Conservation (phyloP, 2,329 filamentous ascomycete genomes). For the Aspergillus persii region DNA sequence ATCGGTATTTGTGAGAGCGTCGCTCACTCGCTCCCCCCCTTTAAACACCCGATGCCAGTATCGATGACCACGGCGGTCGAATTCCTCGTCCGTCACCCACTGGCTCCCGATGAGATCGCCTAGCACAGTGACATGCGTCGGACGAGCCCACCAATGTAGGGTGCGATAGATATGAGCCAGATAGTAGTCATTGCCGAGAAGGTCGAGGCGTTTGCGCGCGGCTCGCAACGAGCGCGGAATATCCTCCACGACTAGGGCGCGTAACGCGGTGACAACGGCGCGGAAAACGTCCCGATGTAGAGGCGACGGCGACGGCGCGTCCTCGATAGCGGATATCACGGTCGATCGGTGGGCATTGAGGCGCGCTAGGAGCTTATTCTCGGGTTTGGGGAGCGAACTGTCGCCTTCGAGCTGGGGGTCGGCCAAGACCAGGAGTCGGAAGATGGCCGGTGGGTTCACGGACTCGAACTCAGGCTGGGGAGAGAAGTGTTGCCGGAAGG, state of each 20-base stretch:
- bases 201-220: constrained; percentile 75
- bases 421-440: constrained; percentile 81
- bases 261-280: constrained; percentile 22
- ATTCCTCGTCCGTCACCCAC: constrained; percentile 87
- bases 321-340: constrained; percentile 15
- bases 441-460: constrained; percentile 58
- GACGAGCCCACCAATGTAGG: constrained; percentile 76
- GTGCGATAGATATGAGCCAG: constrained; percentile 88
- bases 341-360: constrained; percentile 38
- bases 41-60: constrained; percentile 81
- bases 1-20: constrained; percentile 39
- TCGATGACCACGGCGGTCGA: constrained; percentile 66
- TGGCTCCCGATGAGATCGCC: constrained; percentile 93
- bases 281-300: constrained; percentile 19
- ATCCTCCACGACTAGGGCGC: constrained; percentile 60
- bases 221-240: constrained; percentile 65
- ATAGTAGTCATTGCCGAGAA: constrained; percentile 93
- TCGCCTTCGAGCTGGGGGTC: constrained; percentile 95
- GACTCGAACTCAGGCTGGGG: constrained; percentile 5
- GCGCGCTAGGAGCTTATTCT: constrained; percentile 45
- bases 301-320: constrained; percentile 13
- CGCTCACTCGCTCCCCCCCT: constrained; percentile 62
- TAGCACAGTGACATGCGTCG: constrained; percentile 83
- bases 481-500: constrained; percentile 37
- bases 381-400: constrained; percentile 66